Evolutionary conservation across 495 filamentous ascomycete species (phyloP).

Genomic region (Copromyces sp.): DNA sequence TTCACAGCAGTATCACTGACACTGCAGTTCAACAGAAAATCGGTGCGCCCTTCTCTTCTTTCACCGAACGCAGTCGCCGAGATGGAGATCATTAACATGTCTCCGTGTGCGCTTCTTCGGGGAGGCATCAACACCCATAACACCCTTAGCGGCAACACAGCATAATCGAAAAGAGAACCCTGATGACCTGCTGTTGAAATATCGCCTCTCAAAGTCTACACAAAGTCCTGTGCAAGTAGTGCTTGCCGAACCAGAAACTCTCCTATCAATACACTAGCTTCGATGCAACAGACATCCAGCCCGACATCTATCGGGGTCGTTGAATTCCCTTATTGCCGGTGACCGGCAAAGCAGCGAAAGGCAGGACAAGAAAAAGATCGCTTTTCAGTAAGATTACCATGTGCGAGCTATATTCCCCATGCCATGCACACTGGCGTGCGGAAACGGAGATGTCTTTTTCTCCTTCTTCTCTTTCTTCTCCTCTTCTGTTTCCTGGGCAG

Average conservation of each 20-base stretch:
- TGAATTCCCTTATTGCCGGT: background rate
- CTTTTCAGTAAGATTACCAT: background rate
- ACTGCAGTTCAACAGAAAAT: background rate
- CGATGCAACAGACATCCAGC: background rate
- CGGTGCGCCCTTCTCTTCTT: background rate
- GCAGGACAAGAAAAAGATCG: background rate
- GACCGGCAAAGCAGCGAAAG: background rate
- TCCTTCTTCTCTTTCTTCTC: background rate
- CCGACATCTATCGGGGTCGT: background rate
- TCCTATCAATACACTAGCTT: background rate
- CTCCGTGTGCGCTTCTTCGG: background rate
- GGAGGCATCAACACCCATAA: background rate
- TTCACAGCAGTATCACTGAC: background rate
- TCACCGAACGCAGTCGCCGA: background rate
- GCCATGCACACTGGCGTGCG: background rate
- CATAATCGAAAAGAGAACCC: background rate
- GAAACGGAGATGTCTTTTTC: background rate
- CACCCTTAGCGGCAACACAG: background rate
- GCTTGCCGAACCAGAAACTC: background rate
- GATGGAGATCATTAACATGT: background rate
- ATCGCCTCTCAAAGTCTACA: background rate
- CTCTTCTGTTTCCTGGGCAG: background rate
- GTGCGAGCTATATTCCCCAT: background rate
- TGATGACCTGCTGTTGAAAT: background rate
- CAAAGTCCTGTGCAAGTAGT: background rate